Evolutionary conservation across 2,329 filamentous ascomycete genomes (phyloP).

Genomic region (Clarireedia homoeocarpa): DNA sequence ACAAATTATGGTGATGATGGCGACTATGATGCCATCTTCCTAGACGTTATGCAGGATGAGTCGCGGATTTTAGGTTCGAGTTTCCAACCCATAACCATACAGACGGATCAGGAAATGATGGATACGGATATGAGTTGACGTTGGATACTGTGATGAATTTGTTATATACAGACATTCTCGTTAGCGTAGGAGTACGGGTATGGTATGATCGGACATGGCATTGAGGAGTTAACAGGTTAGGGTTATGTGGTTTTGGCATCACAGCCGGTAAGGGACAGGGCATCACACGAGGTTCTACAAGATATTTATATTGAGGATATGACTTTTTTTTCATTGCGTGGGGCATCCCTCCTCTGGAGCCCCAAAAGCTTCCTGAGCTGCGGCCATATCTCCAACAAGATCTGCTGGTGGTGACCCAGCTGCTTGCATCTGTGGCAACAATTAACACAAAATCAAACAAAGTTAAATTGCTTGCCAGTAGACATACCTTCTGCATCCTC

Average conservation of each 20-base stretch:
- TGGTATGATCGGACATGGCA: slow-evolving; percentile 4
- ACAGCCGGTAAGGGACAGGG: background rate
- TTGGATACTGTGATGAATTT: background rate
- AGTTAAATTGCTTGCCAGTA: background rate
- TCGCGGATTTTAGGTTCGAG: slow-evolving; percentile 15
- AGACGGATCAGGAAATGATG: slow-evolving; percentile 14
- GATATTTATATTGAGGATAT: slow-evolving; percentile 7
- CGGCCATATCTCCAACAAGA: slow-evolving; percentile 81
- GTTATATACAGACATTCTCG: slow-evolving; percentile 2
- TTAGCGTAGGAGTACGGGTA: slow-evolving; percentile 22
- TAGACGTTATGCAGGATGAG: slow-evolving; percentile 51
- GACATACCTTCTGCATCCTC: slow-evolving; percentile 86
- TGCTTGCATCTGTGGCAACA: slow-evolving; percentile 75
- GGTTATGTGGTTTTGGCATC: background rate
- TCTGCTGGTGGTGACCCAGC: slow-evolving; percentile 85
- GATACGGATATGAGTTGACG: slow-evolving; percentile 9
- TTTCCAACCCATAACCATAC: background rate
- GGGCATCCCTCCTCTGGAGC: slow-evolving; percentile 55
- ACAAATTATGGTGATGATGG: slow-evolving; percentile 41
- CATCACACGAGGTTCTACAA: slow-evolving; percentile 8
- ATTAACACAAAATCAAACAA: slow-evolving; percentile 16
- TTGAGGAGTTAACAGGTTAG: slow-evolving; percentile 3
- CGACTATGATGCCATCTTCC: slow-evolving; percentile 58
- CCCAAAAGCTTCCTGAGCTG: slow-evolving; percentile 64
- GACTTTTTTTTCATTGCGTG: slow-evolving; percentile 42